These are phyloP conservation scores for Clitopilus passeckerianus DNA, from an alignment of 768 basidiomycete genomes.

Conservation along the genomic window DNA sequence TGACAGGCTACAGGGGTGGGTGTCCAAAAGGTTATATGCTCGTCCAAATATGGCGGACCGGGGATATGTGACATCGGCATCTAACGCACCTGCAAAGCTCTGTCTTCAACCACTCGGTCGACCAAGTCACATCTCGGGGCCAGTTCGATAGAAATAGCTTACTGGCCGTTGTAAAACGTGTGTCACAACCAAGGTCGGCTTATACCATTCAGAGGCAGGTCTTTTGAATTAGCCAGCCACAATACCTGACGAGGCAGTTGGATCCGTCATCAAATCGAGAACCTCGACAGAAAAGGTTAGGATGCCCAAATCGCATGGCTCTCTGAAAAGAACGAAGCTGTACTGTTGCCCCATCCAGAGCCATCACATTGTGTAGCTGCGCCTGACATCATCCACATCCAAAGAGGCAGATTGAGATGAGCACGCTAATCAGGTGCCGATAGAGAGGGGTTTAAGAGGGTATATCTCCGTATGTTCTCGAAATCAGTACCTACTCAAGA, in stretches of 20 bases:
- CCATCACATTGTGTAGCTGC: not conserved
- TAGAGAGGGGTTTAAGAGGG: not conserved
- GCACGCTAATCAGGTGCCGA: not conserved
- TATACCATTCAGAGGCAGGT: not conserved
- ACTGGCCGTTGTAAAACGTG: slow-evolving; percentile 1
- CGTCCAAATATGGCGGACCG: not conserved
- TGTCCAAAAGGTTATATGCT: not conserved
- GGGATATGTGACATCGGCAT: slow-evolving; percentile 7
- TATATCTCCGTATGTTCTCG: not conserved
- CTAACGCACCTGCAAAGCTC: not conserved
- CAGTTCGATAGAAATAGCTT: slow-evolving; percentile 5
- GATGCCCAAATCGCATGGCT: not conserved
- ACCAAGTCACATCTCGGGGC: slow-evolving; percentile 1
- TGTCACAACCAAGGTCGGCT: not conserved
- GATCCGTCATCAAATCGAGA: not conserved
- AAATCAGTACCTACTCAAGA: not conserved
- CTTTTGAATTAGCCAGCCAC: not conserved
- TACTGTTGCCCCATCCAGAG: not conserved
- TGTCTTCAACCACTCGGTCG: not conserved
- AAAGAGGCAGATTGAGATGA: not conserved
- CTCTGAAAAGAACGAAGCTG: not conserved
- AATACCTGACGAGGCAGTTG: not conserved
- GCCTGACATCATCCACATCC: not conserved
- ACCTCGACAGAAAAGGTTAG: not conserved
- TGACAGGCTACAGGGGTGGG: not conserved